Evolutionary conservation across 257 asterid species (phyloP).

Genomic region (Petunia secreta): DNA sequence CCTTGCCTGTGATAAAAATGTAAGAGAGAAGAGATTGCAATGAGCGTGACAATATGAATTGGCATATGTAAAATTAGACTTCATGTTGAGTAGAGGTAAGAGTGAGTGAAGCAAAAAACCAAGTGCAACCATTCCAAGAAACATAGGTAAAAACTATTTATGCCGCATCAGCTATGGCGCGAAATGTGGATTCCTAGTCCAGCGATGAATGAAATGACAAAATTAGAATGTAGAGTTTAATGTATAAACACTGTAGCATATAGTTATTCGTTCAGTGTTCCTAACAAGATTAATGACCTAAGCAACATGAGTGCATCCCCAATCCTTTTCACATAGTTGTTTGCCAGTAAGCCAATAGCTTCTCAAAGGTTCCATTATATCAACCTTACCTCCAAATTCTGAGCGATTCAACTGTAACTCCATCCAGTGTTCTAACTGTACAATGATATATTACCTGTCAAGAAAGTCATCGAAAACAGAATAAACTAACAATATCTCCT

Average conservation of each 20-base stretch:
- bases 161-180: not conserved
- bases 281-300: not conserved
- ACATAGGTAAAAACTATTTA: not conserved
- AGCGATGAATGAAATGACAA: not conserved
- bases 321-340: conserved; percentile 2
- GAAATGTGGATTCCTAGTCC: not conserved
- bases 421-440: conserved; percentile 83
- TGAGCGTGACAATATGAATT: not conserved
- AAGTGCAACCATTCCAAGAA: not conserved
- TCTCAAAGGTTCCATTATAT: not conserved
- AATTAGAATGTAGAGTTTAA: not conserved
- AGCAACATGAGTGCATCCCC: not conserved
- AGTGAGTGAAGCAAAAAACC: not conserved
- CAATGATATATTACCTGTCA: conserved; percentile 83
- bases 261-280: not conserved
- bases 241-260: not conserved
- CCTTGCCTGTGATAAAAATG: conserved; percentile 58
- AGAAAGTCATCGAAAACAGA: conserved; percentile 24
- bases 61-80: not conserved
- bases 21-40: conserved; percentile 22
- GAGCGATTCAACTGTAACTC: conserved; percentile 87
- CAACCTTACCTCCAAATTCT: conserved; percentile 70
- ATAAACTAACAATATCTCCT: not conserved
- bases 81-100: not conserved
- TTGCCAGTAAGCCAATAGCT: not conserved